phyloP scores from a whole-genome alignment of 441 rosid genomes.

The Theobroma grandiflorum region DNA sequence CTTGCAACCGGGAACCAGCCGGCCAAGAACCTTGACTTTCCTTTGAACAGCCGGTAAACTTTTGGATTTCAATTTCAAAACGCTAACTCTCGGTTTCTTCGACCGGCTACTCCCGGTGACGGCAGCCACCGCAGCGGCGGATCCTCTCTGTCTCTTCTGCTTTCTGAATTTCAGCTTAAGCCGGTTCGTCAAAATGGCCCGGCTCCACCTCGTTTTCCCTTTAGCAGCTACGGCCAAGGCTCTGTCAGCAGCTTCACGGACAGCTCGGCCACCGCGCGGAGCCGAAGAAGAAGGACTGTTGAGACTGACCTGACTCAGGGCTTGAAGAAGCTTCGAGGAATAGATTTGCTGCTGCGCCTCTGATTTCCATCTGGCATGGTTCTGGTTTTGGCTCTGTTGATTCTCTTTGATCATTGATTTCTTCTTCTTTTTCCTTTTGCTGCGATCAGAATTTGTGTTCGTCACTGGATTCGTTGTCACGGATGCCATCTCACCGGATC shows the following conservation, averaged over 20 bases:
- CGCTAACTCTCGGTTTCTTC: constrained; percentile 72
- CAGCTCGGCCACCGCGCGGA: constrained; percentile 63
- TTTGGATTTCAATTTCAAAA: constrained; percentile 62
- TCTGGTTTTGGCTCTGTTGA: constrained; percentile 42
- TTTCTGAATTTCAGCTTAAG: constrained; percentile 84
- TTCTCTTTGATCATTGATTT: constrained; percentile 45
- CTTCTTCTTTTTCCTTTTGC: constrained; percentile 73
- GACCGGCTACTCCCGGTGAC: constrained; percentile 47
- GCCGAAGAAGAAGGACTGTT: constrained; percentile 49
- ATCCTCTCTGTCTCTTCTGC: constrained; percentile 57
- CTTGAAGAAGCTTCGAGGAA: constrained; percentile 78
- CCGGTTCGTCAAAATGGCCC: constrained; percentile 79
- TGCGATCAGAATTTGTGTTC: constrained; percentile 52
- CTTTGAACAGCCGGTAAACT: constrained; percentile 74
- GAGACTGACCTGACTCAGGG: constrained; percentile 66
- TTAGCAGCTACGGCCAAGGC: constrained; percentile 83
- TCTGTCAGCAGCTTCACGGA: constrained; percentile 85
- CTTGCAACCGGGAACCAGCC: constrained; percentile 95
- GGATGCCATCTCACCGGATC: constrained; percentile 44
- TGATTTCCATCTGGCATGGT: constrained; percentile 73
- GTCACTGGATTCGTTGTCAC: constrained; percentile 51
- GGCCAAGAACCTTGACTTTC: constrained; percentile 76
- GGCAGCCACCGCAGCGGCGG: constrained; percentile 29
- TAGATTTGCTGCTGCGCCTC: constrained; percentile 80
- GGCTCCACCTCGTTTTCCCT: constrained; percentile 89